phyloP scores from a whole-genome alignment of 345 rosid species.

The Cardamine occulta region DNA sequence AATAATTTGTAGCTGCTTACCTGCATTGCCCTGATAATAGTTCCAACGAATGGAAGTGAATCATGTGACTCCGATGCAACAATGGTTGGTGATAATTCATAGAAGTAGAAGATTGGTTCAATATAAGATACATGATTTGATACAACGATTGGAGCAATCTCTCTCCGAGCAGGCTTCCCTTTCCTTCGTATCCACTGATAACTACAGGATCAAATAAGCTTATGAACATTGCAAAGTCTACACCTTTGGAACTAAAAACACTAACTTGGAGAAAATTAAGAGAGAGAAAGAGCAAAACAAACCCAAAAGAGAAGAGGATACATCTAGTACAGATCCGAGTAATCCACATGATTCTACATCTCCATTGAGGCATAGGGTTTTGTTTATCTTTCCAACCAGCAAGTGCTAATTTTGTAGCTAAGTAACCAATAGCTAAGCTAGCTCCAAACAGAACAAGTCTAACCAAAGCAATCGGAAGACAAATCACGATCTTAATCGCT shows the following conservation, averaged over 20 bases:
- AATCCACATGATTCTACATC: conserved; percentile 85
- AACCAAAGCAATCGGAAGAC: conserved; percentile 67
- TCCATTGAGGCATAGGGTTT: conserved; percentile 89
- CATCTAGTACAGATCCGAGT: conserved; percentile 75
- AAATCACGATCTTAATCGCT: conserved; percentile 63
- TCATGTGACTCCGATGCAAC: conserved; percentile 96
- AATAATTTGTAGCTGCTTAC: conserved; percentile 37
- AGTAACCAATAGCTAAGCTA: conserved; percentile 65
- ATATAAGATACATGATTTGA: conserved; percentile 92
- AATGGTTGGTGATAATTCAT: conserved; percentile 89
- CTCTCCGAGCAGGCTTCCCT: conserved; percentile 90
- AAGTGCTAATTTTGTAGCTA: conserved; percentile 78
- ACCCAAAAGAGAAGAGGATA: conserved; percentile 96
- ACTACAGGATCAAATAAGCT: conserved; percentile 46
- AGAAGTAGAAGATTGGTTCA: conserved; percentile 94
- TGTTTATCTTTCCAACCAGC: conserved; percentile 84
- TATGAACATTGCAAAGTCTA: background rate
- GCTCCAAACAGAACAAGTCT: conserved; percentile 70
- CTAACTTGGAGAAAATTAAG: background rate
- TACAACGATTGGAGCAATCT: conserved; percentile 86
- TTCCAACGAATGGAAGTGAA: conserved; percentile 89
- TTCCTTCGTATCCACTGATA: conserved; percentile 94
- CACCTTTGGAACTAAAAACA: background rate
- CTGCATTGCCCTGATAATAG: conserved; percentile 99
- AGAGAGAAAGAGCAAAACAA: background rate